Percentiles rank a stretch among this genome's conserved stretches.
Evolutionary conservation across 2,329 filamentous ascomycete species (phyloP).

Genomic region (Beauveria asiatica): DNA sequence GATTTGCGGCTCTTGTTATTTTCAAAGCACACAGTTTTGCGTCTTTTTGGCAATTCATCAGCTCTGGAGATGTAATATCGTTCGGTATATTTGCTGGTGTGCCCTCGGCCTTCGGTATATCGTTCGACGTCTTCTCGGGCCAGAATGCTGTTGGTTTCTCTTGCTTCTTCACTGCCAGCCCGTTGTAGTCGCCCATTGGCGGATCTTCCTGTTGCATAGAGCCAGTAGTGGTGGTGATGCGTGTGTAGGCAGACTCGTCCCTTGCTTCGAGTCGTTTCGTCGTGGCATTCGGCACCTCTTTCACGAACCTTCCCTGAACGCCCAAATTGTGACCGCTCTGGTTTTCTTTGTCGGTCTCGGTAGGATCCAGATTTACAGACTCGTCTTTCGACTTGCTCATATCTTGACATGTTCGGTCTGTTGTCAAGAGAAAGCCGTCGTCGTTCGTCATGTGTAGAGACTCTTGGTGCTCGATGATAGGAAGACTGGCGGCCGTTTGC

Average conservation of each 20-base stretch:
- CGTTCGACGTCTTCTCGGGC: not conserved
- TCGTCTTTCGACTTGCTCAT: not conserved
- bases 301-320: not conserved
- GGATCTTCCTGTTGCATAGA: constrained; percentile 24
- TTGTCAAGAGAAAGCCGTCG: not conserved
- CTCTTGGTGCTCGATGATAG: not conserved
- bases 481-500: not conserved
- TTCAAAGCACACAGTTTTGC: constrained; percentile 1
- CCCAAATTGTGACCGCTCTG: not conserved
- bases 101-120: not conserved
- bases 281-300: not conserved
- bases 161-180: not conserved
- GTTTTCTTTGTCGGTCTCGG: not conserved
- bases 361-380: not conserved
- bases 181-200: not conserved
- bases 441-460: not conserved
- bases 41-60: not conserved
- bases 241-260: constrained; percentile 42
- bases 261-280: constrained; percentile 16
- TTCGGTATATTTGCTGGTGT: not conserved
- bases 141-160: not conserved
- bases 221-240: constrained; percentile 56
- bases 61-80: not conserved
- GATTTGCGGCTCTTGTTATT: not conserved
- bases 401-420: not conserved